Conservation (phyloP, 176 grass and related monocot genomes). For the Tuctoria greenei region DNA sequence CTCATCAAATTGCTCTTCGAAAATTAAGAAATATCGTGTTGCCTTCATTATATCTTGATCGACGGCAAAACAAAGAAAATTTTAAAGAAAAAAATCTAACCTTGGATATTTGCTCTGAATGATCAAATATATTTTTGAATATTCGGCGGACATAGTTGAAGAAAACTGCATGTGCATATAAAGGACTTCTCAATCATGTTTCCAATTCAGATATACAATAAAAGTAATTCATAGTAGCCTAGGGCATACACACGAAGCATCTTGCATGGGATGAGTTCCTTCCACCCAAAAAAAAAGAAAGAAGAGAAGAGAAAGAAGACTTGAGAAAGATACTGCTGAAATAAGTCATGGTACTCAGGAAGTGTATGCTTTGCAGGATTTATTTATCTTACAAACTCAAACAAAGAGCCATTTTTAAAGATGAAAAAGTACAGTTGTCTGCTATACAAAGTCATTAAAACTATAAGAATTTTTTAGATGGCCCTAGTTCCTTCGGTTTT, state of each 20-base stretch:
- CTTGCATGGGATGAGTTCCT: neutral
- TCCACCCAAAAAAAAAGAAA: neutral
- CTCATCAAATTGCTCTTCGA: neutral
- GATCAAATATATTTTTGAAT: slow-evolving; percentile 97
- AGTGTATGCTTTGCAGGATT: neutral
- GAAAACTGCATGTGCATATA: slow-evolving; percentile 76
- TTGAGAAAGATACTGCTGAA: neutral
- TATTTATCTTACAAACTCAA: neutral
- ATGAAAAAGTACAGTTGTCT: neutral
- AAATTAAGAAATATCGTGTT: neutral
- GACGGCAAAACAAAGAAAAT: neutral
- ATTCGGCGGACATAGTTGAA: slow-evolving; percentile 82
- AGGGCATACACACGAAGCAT: neutral
- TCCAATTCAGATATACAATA: slow-evolving; percentile 11
- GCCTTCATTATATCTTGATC: neutral
- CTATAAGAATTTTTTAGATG: slow-evolving; percentile 3
- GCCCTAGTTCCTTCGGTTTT: neutral
- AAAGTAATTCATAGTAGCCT: slow-evolving; percentile 20
- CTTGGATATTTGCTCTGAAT: slow-evolving; percentile 94
- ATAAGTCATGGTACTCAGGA: neutral
- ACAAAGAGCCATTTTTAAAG: neutral
- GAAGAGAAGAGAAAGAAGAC: slow-evolving; percentile 10
- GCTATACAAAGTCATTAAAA: neutral
- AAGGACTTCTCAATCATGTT: slow-evolving; percentile 9
- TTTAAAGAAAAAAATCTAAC: slow-evolving; percentile 43